Conservation (phyloP, 1,284 basidiomycete genomes). For the Boletus sp. region DNA sequence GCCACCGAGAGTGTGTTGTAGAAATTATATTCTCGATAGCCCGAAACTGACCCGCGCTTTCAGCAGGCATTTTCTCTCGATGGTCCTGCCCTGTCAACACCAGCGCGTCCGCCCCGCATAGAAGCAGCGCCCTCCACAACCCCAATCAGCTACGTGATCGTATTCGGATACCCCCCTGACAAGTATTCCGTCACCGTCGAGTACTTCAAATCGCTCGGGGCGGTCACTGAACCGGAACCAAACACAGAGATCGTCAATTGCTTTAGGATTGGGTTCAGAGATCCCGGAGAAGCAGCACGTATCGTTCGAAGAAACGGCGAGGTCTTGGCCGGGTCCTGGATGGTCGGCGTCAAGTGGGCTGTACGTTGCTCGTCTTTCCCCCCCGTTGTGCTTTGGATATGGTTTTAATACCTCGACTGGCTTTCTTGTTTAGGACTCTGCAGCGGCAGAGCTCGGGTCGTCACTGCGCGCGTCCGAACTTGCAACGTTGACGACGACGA, state of each 20-base stretch:
- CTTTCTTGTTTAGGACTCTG: slow-evolving; percentile 44
- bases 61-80: slow-evolving; percentile 27
- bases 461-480: slow-evolving; percentile 29
- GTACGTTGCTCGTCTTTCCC: slow-evolving; percentile 39
- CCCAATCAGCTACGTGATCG: slow-evolving; percentile 52
- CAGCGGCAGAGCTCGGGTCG: slow-evolving; percentile 50
- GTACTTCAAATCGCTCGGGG: slow-evolving; percentile 66
- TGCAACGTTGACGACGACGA: slow-evolving; percentile 22
- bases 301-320: slow-evolving; percentile 79
- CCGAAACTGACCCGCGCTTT: not conserved
- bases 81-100: slow-evolving; percentile 18
- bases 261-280: slow-evolving; percentile 66
- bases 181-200: slow-evolving; percentile 65
- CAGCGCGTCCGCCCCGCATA: slow-evolving; percentile 32
- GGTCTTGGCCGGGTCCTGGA: slow-evolving; percentile 65
- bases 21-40: not conserved
- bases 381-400: not conserved
- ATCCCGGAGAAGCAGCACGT: slow-evolving; percentile 65
- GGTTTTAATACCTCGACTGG: slow-evolving; percentile 7
- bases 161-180: slow-evolving; percentile 74
- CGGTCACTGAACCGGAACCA: slow-evolving; percentile 59
- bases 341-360: slow-evolving; percentile 80
- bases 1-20: too few species aligned
- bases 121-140: slow-evolving; percentile 28
- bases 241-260: slow-evolving; percentile 64